A percentile compares a stretch with the other conserved stretches of the same genome.
Evolutionary conservation across 108 stramenopile genomes (phyloP).

Genomic region (Pseudonitzschia pungens): DNA sequence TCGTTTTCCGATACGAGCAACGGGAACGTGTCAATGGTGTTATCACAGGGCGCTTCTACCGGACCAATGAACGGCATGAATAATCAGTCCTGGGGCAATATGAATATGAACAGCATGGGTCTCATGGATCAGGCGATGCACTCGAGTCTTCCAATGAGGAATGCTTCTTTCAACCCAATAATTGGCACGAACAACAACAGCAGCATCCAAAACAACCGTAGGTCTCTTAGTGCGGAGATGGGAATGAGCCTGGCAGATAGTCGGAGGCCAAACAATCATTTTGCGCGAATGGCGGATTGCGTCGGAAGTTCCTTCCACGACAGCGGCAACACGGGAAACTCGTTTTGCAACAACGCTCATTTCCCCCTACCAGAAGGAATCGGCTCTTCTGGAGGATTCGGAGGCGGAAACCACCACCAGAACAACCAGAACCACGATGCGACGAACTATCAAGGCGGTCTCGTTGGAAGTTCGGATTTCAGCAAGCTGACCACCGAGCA

Average conservation of each 20-base stretch:
- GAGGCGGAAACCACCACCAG: neutral
- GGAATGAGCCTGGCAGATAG: neutral
- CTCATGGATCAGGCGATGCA: neutral
- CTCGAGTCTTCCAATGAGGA: neutral
- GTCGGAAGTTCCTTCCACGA: neutral
- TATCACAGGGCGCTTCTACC: neutral
- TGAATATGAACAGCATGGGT: neutral
- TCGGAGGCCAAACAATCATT: neutral
- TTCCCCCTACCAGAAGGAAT: neutral
- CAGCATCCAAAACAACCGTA: neutral
- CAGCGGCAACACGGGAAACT: neutral
- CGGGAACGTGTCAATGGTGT: neutral
- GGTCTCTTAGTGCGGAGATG: neutral
- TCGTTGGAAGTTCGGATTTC: neutral
- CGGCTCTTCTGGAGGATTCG: neutral
- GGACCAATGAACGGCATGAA: neutral
- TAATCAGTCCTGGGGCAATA: neutral
- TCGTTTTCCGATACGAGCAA: neutral
- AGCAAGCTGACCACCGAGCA: conserved; percentile 1
- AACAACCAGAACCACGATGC: neutral
- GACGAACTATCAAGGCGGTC: neutral
- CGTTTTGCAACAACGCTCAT: neutral
- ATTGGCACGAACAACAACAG: neutral
- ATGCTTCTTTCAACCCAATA: neutral
- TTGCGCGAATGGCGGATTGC: neutral